Evolutionary conservation across 257 asterid genomes (phyloP).

Genomic region (Nicotiana sylvestris): DNA sequence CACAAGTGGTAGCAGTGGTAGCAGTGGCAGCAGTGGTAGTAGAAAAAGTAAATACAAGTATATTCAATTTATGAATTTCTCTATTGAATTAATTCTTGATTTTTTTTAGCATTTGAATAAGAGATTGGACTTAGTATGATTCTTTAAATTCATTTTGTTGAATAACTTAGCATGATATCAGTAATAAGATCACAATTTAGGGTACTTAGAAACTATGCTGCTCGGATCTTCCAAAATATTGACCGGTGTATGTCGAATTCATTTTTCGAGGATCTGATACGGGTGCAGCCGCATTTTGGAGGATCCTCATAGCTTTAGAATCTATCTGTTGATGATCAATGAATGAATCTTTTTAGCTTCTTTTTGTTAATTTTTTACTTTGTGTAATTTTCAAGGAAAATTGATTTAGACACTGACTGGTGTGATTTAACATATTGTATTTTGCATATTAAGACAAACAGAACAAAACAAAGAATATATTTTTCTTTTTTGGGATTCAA

Average conservation of each 20-base stretch:
- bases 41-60: conserved; percentile 12
- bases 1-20: not conserved
- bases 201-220: no score
- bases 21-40: not conserved
- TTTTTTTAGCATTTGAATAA: not conserved
- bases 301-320: not conserved
- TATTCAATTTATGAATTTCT: not conserved
- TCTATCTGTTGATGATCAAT: not conserved
- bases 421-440: not conserved
- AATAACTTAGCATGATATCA: no score
- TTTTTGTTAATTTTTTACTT: not conserved
- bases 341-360: not conserved
- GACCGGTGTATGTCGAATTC: no score
- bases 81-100: not conserved
- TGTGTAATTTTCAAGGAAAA: not conserved
- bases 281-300: no score
- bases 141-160: no score
- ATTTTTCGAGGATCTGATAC: no score
- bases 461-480: not conserved
- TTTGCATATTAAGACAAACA: not conserved
- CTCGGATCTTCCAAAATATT: no score
- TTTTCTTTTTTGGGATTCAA: not conserved
- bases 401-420: not conserved
- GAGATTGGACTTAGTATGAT: no score
- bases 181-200: no score